phyloP scores from a whole-genome alignment of 345 rosid genomes.

The Populus pruinosa region DNA sequence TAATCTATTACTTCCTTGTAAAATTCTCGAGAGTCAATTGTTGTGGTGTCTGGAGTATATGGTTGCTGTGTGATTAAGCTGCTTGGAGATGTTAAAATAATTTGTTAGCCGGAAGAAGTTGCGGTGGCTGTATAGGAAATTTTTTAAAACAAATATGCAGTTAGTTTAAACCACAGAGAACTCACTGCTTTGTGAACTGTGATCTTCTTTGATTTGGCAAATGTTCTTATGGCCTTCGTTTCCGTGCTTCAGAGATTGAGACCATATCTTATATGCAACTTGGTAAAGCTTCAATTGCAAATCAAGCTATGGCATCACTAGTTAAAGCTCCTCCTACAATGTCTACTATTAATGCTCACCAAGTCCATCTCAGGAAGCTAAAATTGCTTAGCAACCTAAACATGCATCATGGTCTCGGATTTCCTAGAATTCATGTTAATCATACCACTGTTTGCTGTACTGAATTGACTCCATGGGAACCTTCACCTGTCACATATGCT shows the following conservation, averaged over 20 bases:
- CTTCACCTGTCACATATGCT: conserved; percentile 47
- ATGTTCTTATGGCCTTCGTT: neutral
- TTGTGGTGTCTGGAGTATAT: neutral
- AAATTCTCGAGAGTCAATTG: neutral
- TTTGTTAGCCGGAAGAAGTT: too few species aligned
- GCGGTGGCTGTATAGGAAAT: neutral
- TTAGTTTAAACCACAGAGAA: neutral
- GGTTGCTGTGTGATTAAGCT: too few species aligned
- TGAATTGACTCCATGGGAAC: conserved; percentile 60
- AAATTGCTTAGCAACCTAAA: conserved; percentile 28
- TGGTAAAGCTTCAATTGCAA: conserved; percentile 26
- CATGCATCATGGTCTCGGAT: conserved; percentile 4
- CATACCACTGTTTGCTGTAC: conserved; percentile 41
- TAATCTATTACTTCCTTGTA: neutral
- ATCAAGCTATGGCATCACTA: conserved; percentile 48
- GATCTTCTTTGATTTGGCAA: neutral
- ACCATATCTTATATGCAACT: conserved; percentile 1
- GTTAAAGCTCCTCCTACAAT: conserved; percentile 35
- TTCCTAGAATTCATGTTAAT: conserved; percentile 17
- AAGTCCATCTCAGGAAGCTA: conserved; percentile 25
- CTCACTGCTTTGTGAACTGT: neutral
- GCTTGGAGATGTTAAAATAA: too few species aligned
- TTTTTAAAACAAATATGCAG: neutral
- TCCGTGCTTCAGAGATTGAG: conserved; percentile 8
- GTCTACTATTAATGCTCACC: conserved; percentile 20